Base-by-base conservation (phyloP, 306 rosid genomes). In the Citrullus colocynthis region DNA sequence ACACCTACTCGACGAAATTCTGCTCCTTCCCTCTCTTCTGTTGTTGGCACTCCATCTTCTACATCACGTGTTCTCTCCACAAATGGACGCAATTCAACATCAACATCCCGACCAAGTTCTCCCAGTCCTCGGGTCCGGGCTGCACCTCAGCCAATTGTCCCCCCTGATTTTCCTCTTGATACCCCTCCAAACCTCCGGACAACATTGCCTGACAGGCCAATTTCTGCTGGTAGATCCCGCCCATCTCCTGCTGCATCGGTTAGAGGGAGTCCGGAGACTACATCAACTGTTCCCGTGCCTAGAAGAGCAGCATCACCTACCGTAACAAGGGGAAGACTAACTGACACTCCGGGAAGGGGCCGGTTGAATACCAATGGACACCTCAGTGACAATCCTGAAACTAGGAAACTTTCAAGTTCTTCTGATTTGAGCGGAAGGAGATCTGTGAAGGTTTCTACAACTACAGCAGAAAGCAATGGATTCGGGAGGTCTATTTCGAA, bases 131-230 rank as follows among this genome's bases (percentile, higher is more conserved):
- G 97, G 74, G 77, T 86, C 71, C 90, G 97, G 3, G 88, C 91
- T 51, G 84, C 91, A 70, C 92, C 99, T 14, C 97, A 90, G 82
- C 97, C 97, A 59, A 76, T 95, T 82, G 92, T 95, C 69, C 97
- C 92, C 3, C 84, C 91, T 78, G 97, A 95, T 85, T 95, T 95
- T 78, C 88, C 97, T 52, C 97, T 83, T 59, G 96, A 95, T 13
- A 95, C 97, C 48, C 99, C 99, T 0, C 97, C 99, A 56, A 95
- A 95, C 80, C 99, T 95, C 21, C 83, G 97, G 84, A 95, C 97
- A 63, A 87, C 97, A 41, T 80, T 95, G 57, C 92, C 97, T 20
- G 97, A 95, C 83, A 86, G 99, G 87, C 99, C 99, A n/a, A 82
- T 90, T 73, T 95, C 99, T 52, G 97, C 97, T 36, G 99, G 97